A percentile compares a stretch with the other conserved stretches of the same genome.
These are phyloP conservation scores for Truncatella angustata DNA, from an alignment of 2,329 filamentous ascomycete species.

Conservation along the genomic window DNA sequence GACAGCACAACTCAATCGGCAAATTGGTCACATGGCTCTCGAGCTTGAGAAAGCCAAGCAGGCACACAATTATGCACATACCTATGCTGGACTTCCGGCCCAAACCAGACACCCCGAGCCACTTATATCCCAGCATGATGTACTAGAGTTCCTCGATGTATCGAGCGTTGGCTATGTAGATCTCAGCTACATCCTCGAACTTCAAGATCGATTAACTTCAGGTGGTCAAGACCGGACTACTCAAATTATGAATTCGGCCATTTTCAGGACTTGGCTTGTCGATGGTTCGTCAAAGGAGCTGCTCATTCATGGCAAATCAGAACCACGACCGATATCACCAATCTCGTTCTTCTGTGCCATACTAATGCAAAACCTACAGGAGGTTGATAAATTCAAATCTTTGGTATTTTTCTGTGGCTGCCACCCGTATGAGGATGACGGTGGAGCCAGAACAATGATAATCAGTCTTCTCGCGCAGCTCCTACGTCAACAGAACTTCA, in stretches of 20 bases:
- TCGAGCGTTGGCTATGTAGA: neutral
- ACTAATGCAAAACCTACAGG: neutral
- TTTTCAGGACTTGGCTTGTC: neutral
- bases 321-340: neutral
- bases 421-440: neutral
- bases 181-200: neutral
- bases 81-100: no score
- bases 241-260: neutral
- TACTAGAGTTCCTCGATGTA: neutral
- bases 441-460: neutral
- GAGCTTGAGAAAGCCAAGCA: no score
- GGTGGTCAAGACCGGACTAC: neutral
- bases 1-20: neutral
- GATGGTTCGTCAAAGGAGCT: neutral
- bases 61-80: no score
- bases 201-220: rapidly evolving
- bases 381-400: neutral
- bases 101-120: no score
- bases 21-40: no score
- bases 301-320: neutral
- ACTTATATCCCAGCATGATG: no score
- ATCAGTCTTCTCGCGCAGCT: neutral
- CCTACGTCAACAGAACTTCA: neutral
- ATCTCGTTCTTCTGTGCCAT: neutral
- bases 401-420: neutral